Conservation (phyloP, 352 stramenopile species). For the Globisporangium carolinianum region DNA sequence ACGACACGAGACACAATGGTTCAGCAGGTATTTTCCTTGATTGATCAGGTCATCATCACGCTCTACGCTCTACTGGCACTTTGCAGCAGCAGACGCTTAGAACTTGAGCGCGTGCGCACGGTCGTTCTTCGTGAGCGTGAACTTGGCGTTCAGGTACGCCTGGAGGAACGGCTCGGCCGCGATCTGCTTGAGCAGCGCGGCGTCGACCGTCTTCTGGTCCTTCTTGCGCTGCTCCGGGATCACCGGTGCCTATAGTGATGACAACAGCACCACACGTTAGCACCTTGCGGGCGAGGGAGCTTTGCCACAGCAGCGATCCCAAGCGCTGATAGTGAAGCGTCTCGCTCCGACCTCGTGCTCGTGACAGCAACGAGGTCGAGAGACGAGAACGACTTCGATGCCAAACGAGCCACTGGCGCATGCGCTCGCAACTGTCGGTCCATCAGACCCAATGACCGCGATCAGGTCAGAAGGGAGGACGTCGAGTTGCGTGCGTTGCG, state of each 20-base stretch:
- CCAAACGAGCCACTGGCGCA: neutral
- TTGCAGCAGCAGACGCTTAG: slow-evolving; percentile 62
- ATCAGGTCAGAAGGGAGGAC: neutral
- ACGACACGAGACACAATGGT: slow-evolving; percentile 10
- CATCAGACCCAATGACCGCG: too few relatives aligned
- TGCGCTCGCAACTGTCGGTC: neutral
- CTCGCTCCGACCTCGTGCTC: neutral
- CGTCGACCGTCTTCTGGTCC: slow-evolving; percentile 98
- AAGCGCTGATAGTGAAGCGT: slow-evolving; percentile 66
- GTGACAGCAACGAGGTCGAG: neutral
- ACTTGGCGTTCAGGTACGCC: slow-evolving; percentile 98
- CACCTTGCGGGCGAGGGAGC: slow-evolving; percentile 41
- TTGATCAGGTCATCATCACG: slow-evolving; percentile 9
- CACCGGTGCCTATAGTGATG: slow-evolving; percentile 66
- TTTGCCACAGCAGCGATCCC: slow-evolving; percentile 88
- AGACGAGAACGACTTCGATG: neutral
- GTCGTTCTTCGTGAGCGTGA: slow-evolving; percentile 97
- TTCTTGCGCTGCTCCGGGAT: slow-evolving; percentile 97
- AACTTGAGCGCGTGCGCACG: slow-evolving; percentile 99
- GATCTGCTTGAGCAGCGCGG: slow-evolving; percentile 80
- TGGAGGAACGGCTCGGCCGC: slow-evolving; percentile 93
- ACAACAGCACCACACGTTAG: slow-evolving; percentile 27
- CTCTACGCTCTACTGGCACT: slow-evolving; percentile 13
- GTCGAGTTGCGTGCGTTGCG: neutral
- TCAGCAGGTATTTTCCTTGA: slow-evolving; percentile 44